Evolutionary conservation across 2,329 filamentous ascomycete genomes (phyloP).

Genomic region (Neonectria faginata): DNA sequence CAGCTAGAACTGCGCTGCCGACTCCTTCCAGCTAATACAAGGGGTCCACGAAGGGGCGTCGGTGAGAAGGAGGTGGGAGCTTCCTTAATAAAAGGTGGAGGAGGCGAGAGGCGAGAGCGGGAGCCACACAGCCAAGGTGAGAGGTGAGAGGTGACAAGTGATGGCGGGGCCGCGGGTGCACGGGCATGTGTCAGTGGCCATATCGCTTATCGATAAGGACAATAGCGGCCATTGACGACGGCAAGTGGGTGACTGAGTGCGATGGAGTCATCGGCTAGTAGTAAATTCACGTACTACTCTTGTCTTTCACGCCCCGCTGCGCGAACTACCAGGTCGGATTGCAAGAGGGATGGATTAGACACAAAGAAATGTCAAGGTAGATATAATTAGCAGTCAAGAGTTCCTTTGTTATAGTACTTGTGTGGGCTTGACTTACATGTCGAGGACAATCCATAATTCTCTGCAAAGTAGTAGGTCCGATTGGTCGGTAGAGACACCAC

Average conservation of each 20-base stretch:
- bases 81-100: background rate
- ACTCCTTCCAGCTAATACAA: slow-evolving; percentile 12
- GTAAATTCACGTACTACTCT: background rate
- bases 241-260: slow-evolving; percentile 3
- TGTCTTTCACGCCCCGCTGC: background rate
- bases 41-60: slow-evolving; percentile 4
- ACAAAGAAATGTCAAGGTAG: no score
- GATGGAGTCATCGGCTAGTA: background rate
- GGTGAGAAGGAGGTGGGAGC: slow-evolving; percentile 7
- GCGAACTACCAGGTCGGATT: background rate
- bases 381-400: background rate
- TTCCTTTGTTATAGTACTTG: background rate
- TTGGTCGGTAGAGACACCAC: background rate
- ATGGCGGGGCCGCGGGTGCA: slow-evolving; percentile 20
- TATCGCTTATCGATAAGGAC: slow-evolving; percentile 19
- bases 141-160: slow-evolving; percentile 16
- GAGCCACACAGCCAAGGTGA: slow-evolving; percentile 11
- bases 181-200: slow-evolving; percentile 11
- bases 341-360: background rate
- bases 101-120: slow-evolving; percentile 1
- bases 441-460: background rate
- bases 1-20: slow-evolving; percentile 7
- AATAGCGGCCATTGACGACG: slow-evolving; percentile 3
- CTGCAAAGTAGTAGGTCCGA: background rate
- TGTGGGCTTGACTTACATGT: background rate